Conservation (phyloP, 83 land plant species). For the Picea abies region DNA sequence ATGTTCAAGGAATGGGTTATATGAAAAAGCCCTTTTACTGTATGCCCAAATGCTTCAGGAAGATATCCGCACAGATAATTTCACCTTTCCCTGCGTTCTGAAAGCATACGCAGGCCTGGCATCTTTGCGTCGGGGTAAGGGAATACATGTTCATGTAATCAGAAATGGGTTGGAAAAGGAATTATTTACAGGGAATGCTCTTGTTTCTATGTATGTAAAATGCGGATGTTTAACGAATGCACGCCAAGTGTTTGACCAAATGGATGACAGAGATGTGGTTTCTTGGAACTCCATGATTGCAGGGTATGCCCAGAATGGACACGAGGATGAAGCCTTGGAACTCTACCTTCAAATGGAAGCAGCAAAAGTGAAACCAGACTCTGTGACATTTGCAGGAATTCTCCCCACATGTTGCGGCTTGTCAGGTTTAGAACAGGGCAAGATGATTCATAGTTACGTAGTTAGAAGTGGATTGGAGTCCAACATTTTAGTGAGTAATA, state of each 20-base stretch:
- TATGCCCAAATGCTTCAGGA: conserved; percentile 5
- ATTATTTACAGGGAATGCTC: conserved; percentile 23
- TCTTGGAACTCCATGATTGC: conserved; percentile 36
- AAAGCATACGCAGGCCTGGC: conserved; percentile 22
- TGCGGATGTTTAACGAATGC: conserved; percentile 11
- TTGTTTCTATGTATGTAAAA: conserved; percentile 28
- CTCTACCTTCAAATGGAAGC: conserved; percentile 5
- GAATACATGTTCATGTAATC: conserved; percentile 6
- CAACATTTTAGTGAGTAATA: conserved; percentile 16
- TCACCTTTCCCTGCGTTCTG: conserved; percentile 26
- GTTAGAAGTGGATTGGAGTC: conserved; percentile 19
- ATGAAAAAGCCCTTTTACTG: conserved; percentile 19
- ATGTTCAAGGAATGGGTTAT: conserved; percentile 15
- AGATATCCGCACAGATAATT: conserved; percentile 14
- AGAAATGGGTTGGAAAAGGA: conserved; percentile 18
- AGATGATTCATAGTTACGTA: conserved; percentile 23
- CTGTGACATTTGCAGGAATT: conserved; percentile 7
- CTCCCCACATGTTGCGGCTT: conserved; percentile 7
- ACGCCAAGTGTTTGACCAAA: conserved; percentile 26
- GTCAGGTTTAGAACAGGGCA: conserved; percentile 14
- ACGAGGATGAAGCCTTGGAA: background rate
- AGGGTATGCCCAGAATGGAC: conserved; percentile 19
- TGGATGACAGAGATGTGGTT: conserved; percentile 17
- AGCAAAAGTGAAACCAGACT: background rate
- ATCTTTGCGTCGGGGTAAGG: conserved; percentile 12